Evolutionary conservation across 441 rosid species (phyloP), one percentile per base, ranked within the genome.

Genomic region (Corymbia citriodora): DNA sequence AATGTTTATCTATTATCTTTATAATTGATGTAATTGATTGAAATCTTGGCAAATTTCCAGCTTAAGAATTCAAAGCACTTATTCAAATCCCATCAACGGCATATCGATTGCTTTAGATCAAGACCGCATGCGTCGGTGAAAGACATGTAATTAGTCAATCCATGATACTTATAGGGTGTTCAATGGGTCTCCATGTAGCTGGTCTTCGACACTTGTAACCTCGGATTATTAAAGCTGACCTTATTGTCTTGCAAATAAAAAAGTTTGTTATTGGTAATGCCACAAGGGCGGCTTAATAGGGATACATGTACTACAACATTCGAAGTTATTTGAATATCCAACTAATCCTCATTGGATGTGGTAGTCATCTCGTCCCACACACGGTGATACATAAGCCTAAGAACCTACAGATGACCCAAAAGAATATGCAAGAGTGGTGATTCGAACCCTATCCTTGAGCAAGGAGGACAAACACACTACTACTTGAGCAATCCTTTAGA

Each of bases 1-100:
- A 21, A 29, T 5, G 29, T 50, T 74, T 7, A 74, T 74, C 29
- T 74, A 50, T 74, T 74, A 40, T 45, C 14, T 23, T 16, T 74
- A 40, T 4, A 3, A 40, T 21, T 45, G 29, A 48, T 79, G 50
- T 40, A 79, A 40, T 79, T 12, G 85, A 79, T 79, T 40, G n/a
- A 40, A 3, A 8, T 79, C 14, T 23, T 1, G 9, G 1, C 17
- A 7, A 14, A 21, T 74, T 40, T 74, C 8, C 15, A 0, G n/a
- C 85, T 79, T 17, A 3, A 45, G 45, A 79, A 40, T 79, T 45
- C 23, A 79, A 40, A 74, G 40, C 85, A 40, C 48, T 68, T 3
- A 50, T 12, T 23, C 85, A 74, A 74, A 79, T 40, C 23, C 13
- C 27, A 40, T 79, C 3, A 3, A 45, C 15, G 10, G 65, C 25